Percentiles rank a stretch among this genome's conserved stretches.
Evolutionary conservation across 2,329 filamentous ascomycete species (phyloP).

Genomic region (Nothophaeocryptopus gaeumannii): DNA sequence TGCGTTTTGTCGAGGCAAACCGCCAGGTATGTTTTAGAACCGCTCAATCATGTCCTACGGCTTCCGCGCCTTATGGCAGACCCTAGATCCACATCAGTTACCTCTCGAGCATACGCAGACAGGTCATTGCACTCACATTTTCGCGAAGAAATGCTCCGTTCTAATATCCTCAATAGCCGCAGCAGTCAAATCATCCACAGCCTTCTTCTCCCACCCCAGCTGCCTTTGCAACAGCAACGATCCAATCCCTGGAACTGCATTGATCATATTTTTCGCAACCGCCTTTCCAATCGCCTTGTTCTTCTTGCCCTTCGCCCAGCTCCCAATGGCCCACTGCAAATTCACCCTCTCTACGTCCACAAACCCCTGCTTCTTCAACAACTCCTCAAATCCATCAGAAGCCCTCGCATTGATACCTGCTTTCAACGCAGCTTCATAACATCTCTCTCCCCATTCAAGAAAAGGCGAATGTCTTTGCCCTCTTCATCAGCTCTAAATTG

Average conservation of each 20-base stretch:
- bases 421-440: slow-evolving; percentile 1
- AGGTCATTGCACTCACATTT: slow-evolving; percentile 13
- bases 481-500: slow-evolving; percentile 3
- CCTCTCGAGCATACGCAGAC: background rate
- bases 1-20: too few relatives aligned
- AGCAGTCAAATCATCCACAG: slow-evolving; percentile 43
- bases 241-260: slow-evolving; percentile 42
- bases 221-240: slow-evolving; percentile 40
- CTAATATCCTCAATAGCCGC: slow-evolving; percentile 37
- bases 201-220: slow-evolving; percentile 41
- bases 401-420: slow-evolving; percentile 3
- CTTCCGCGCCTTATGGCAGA: slow-evolving; percentile 4
- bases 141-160: slow-evolving; percentile 26
- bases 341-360: slow-evolving; percentile 40
- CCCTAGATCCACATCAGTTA: background rate
- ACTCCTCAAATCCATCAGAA: background rate
- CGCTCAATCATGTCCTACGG: background rate
- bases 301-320: slow-evolving; percentile 37
- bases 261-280: slow-evolving; percentile 17
- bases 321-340: slow-evolving; percentile 40
- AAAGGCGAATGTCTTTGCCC: background rate
- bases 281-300: slow-evolving; percentile 36
- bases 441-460: slow-evolving; percentile 2
- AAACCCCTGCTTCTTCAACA: slow-evolving; percentile 36
- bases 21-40: too few relatives aligned